Conservation (phyloP, 805 yeast species). For the Suhomyces prunicola region DNA sequence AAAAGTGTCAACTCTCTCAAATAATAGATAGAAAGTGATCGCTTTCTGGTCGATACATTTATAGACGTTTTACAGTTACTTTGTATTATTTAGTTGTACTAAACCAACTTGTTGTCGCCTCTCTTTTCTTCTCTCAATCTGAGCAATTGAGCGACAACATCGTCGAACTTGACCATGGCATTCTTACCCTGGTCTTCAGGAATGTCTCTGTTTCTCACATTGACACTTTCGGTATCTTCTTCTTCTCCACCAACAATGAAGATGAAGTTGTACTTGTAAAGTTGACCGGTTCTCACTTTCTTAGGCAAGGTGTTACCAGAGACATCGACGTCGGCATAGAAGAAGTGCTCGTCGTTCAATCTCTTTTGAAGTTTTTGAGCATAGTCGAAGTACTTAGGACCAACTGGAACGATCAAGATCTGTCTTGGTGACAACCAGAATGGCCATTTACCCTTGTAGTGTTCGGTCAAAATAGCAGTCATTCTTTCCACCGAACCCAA, state of each 20-base stretch:
- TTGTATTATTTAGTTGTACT: neutral
- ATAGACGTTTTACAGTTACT: no score
- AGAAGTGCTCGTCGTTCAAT: constrained; percentile 63
- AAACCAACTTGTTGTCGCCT: constrained; percentile 51
- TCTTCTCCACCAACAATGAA: constrained; percentile 98
- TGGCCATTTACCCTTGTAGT: constrained; percentile 99
- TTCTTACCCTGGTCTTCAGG: constrained; percentile 90
- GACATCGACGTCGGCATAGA: constrained; percentile 89
- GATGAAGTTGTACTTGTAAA: constrained; percentile 90
- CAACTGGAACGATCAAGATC: constrained; percentile 93
- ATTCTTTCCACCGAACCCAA: constrained; percentile 98
- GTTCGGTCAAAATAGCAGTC: constrained; percentile 98
- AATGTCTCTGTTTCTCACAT: constrained; percentile 95
- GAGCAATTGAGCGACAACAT: constrained; percentile 66
- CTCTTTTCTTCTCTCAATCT: constrained; percentile 72
- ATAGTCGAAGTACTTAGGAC: constrained; percentile 86
- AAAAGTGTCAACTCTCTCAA: no score
- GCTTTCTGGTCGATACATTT: no score
- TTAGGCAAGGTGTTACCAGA: constrained; percentile 96
- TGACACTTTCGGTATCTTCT: constrained; percentile 72
- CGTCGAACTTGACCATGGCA: constrained; percentile 71
- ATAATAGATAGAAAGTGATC: no score
- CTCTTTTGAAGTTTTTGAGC: constrained; percentile 76
- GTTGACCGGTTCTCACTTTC: constrained; percentile 96
- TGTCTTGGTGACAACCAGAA: constrained; percentile 99